Evolutionary conservation across 2,329 filamentous ascomycete species (phyloP), one percentile per base, ranked within the genome.

Genomic region (Tolypocladium cylindrosporum): DNA sequence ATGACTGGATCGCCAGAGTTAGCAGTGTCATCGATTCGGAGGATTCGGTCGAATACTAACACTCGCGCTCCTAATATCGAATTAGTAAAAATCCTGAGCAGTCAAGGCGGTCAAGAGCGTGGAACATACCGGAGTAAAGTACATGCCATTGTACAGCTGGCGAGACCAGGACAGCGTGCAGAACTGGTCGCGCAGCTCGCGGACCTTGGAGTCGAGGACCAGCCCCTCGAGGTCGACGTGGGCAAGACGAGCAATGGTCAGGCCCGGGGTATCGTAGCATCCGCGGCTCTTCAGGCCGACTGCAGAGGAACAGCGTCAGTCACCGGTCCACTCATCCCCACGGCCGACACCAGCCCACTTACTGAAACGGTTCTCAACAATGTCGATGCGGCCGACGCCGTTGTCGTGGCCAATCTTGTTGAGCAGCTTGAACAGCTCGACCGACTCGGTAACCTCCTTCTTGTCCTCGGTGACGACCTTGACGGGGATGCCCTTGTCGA

Each of bases 321-420:
- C 42, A 41, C 3, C 21, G n/a, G 42, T 16, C 21, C 42, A 21
- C 42, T 16, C 6, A 6, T 16, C 34, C 36, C 6, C 34, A 41
- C 34, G 7, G 24, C 36, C 13, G 24, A 24, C 45, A 40, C 7
- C 54, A 16, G 43, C n/a, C 19, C 9, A 50, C 45, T 40, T 52
- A 52, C 55, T 60, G 36, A 59, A 60, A 40, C 68, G 65, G 61
- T 67, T 71, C 72, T 89, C 87, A 62, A 72, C 69, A 60, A 72
- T 71, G 57, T 71, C 87, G 60, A 90, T 84, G 64, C 87, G 78
- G 63, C 87, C 87, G 59, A 90, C 79, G 68, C 86, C 87, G 74
- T 88, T 76, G 62, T 75, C 79, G 68, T 79, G 77, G 58, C 80
- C 87, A 62, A 89, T 83, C 59, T 79, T 74, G 73, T 88, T 89